Evolutionary conservation across 2,329 filamentous ascomycete species (phyloP), one percentile per base, ranked within the genome.

Genomic region (Aspergillus awamori): DNA sequence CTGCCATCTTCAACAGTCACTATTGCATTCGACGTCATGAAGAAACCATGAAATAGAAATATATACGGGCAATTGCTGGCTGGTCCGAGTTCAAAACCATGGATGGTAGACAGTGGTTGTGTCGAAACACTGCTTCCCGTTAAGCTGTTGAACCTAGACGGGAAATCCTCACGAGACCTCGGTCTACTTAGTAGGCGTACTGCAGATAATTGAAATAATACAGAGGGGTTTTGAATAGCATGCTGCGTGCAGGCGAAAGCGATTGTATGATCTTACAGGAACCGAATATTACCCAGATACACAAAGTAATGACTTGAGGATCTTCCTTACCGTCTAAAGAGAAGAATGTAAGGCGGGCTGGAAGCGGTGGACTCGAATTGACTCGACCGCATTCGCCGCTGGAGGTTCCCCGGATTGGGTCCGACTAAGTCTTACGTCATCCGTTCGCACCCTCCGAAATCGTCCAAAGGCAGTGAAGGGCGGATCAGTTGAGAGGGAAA

Each of bases 401-500:
- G 62, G 62, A 60, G 51, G 57, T 69, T 69, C 72, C 70, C 72
- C 71, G 70, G 72, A 69, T 72, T 69, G 67, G 63, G 62, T 64
- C 60, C 63, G 58, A 49, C 58, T 36, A 71, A 68, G 70, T 70
- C 68, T 74, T 74, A 75, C 73, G 72, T 75, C 73, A 75, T 75
- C 73, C 65, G 63, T 65, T 64, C 53, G 54, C 47, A 51, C 30
- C 53, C 60, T 55, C 54, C 62, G 49, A 45, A 53, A 59, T 64
- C 58, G 60, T 56, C 43, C 26, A n/a, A 43, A 56, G 38, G 38
- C 39, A 30, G 51, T 36, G n/a, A 26, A 39, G n/a, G 53, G 28
- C 33, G 41, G 26, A 33, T n/a, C 39, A 20, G 22, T 39, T 22
- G 53, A 20, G 30, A 26, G 53, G 20, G 53, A 56, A 43, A n/a